Evolutionary conservation across 2,329 filamentous ascomycete genomes (phyloP).

Genomic region (Diaporthe amygdali): DNA sequence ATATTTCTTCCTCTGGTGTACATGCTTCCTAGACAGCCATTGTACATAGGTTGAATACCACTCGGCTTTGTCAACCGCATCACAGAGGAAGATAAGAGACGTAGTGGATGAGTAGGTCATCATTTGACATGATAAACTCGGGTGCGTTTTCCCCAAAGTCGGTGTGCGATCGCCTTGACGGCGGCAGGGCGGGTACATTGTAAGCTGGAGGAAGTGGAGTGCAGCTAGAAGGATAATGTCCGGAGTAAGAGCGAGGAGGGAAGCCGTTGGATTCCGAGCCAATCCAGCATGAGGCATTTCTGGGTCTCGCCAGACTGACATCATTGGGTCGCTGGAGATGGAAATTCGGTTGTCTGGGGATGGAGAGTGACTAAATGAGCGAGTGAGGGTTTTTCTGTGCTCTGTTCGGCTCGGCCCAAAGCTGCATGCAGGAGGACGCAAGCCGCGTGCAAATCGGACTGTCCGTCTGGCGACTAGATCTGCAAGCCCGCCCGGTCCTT

Average conservation of each 20-base stretch:
- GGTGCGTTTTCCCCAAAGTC: background rate
- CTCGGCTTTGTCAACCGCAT: background rate
- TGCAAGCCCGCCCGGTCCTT: background rate
- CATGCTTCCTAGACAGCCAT: background rate
- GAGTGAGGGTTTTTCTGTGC: slow-evolving; percentile 21
- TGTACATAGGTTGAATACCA: background rate
- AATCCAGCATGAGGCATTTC: slow-evolving; percentile 20
- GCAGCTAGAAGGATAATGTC: slow-evolving; percentile 18
- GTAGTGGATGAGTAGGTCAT: background rate
- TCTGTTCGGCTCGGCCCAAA: slow-evolving; percentile 6
- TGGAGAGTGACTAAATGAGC: background rate
- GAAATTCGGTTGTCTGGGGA: slow-evolving; percentile 21
- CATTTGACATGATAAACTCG: background rate
- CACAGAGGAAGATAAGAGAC: background rate
- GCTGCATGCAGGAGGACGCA: slow-evolving; percentile 3
- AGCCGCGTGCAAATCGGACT: slow-evolving; percentile 15
- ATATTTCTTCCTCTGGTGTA: background rate
- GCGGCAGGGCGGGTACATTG: background rate
- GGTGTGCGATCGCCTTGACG: slow-evolving; percentile 4
- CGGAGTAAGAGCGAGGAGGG: slow-evolving; percentile 24
- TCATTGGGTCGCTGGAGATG: slow-evolving; percentile 13
- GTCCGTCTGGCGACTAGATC: slow-evolving; percentile 7
- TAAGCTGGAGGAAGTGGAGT: slow-evolving; percentile 8
- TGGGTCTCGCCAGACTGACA: slow-evolving; percentile 16
- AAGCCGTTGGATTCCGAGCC: slow-evolving; percentile 21